Base-by-base conservation (phyloP, 1,139 yeast genomes). In the Maudiozyma humilis region DNA sequence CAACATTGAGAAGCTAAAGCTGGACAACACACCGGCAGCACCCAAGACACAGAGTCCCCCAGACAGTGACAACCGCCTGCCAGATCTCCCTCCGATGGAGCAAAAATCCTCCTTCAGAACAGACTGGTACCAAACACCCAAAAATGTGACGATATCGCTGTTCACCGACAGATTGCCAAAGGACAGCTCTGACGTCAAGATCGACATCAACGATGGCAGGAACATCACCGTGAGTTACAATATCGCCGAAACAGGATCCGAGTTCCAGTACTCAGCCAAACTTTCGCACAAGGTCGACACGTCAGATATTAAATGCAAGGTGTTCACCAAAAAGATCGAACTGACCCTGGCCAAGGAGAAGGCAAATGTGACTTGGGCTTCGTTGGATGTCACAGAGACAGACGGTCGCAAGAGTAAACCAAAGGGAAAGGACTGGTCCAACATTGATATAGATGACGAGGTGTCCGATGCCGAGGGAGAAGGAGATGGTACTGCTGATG, bases 301-400 rank as follows among this genome's bases (percentile, higher is more conserved):
- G 4, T 14, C 23, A 2, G 15, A 36, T 27, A 14, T 20, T 14
- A 25, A 36, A 32, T 23, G 30, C 54, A 70, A 67, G 17, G 75
- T 88, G 1, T 80, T 76, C 56, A 70, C 82, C 1, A 83, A 94
- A 30, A 91, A 91, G 58, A 57, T 89, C 4, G 97, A 91, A 61
- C 62, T 91, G 7, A 63, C 64, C 6, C 64, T 65, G 39, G 54
- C 44, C 18, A 70, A 72, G 20, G 5, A 29, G 13, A n/a, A 31
- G 12, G 32, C 50, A 53, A 57, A 13, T 53, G 53, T 1, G 51
- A 55, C 2, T 34, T 75, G 79, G 79, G 60, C 59, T 41, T 15
- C 20, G 16, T 16, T 25, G 12, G 69, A 64, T 46, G 49, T 45
- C 23, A 42, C 43, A 2, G 49, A 45, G 27, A 41, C 43, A 2